Base-by-base conservation (phyloP, 257 asterid species). In the Nemophila menziesii region DNA sequence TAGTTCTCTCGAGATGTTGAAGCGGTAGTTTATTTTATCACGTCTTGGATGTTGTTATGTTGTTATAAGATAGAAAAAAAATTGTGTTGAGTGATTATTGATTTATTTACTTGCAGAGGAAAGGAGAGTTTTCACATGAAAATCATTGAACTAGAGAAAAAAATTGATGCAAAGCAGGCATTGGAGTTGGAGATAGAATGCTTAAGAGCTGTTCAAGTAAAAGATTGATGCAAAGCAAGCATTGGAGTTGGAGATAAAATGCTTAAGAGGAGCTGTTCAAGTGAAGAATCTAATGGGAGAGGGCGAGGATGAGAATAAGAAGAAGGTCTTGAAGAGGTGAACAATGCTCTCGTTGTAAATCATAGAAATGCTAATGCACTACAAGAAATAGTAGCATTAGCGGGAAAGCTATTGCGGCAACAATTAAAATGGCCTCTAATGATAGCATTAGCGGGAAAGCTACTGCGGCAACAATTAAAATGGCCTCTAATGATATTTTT, bases 141-240 rank as follows among this genome's bases (percentile, higher is more conserved):
- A 23, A 58, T 58, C 1, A 42, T 43, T 20, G 64, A 50, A 42
- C 57, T 58, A 22, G 56, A 48, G 44, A 57, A 40, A 20, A 17
- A 41, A 38, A 17, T 48, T 27, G 45, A 57, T 20, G 63, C 56
- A 40, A 48, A 49, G 15, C 56, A 48, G 42, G 63, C 51, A 29
- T 12, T 58, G 15, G 64, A 43, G 34, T 21, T 57, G 16, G 57
- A 57, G 41, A 22, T 49, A 48, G 33, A 57, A 16, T 39, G 41
- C 16, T 34, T 57, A 4, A 49, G 64, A 0, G 64, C 64, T 7
- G 21, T 19, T 15, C 44, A 16, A 49, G 51, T 57, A n/a, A 20
- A 17, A 41, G 40, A 17, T 48, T 27, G 45, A 57, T 20, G 63
- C 56, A 40, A 48, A 49, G 15, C 56, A 48, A 48, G 63, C 51